A percentile compares a stretch with the other conserved stretches of the same genome.
phyloP scores from a whole-genome alignment of 257 asterid genomes.

The Fraxinus cuspidata region DNA sequence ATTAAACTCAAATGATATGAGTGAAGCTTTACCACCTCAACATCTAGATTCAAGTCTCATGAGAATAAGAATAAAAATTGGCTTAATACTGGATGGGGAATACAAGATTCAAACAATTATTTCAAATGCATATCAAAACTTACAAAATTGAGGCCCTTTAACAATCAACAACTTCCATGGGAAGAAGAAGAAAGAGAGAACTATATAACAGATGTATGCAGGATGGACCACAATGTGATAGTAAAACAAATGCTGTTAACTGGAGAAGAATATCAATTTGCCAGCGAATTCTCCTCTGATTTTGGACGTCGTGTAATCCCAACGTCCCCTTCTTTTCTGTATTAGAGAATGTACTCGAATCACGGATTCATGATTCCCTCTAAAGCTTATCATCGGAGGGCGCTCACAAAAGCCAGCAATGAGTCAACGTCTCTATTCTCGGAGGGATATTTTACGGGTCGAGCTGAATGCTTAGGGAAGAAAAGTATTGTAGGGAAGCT shows the following conservation, averaged over 20 bases:
- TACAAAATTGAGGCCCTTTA: slow-evolving; percentile 26
- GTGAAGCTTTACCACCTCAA: no score
- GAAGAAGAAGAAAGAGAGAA: not conserved
- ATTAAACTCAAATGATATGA: no score
- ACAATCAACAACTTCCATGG: not conserved
- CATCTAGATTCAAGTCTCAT: no score
- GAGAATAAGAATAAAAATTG: not conserved
- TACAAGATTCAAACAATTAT: slow-evolving; percentile 15
- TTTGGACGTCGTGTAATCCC: not conserved
- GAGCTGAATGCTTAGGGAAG: slow-evolving; percentile 67
- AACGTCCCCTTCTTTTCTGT: not conserved
- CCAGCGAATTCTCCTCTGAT: not conserved
- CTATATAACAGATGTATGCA: not conserved
- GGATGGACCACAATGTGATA: not conserved
- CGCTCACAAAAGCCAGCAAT: slow-evolving; percentile 68
- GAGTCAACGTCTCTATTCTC: slow-evolving; percentile 82
- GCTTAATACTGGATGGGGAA: not conserved
- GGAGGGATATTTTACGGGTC: slow-evolving; percentile 63
- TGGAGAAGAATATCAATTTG: not conserved
- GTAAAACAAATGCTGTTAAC: not conserved
- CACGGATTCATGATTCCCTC: not conserved
- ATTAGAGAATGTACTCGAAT: not conserved
- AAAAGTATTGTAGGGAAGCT: slow-evolving; percentile 77
- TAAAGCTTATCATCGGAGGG: slow-evolving; percentile 39
- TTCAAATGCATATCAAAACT: slow-evolving; percentile 23